Evolutionary conservation across 2,329 filamentous ascomycete species (phyloP), one percentile per base, ranked within the genome.

Genomic region (Clathrospora elynae): DNA sequence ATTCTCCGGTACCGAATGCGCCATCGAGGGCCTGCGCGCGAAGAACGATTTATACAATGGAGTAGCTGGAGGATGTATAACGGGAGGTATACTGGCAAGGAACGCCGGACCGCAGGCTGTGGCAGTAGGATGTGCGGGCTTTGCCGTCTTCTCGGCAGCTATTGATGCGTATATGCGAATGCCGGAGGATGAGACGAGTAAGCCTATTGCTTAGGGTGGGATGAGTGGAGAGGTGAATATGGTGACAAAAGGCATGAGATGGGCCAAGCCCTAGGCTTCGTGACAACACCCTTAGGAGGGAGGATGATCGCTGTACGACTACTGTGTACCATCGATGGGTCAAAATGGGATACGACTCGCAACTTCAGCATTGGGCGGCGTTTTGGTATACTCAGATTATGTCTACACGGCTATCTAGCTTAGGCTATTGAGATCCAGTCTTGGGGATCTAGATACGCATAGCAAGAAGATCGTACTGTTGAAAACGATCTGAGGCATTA

Each of bases 1-100:
- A 13, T 99, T 95, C 75, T 82, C 84, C 11, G 92, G 92, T 26
- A 95, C 93, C 38, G 93, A 99, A 74, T 99, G 93, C 75, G 90
- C 88, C 53, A 90, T 99, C 64, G 93, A 99, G 72, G 91, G 91
- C 0, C 72, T 88, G 61, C 82, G 93, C 19, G 93, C 91, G 14
- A 96, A 95, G 77, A 96, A 97, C 73, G 93, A 97, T 70, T 72
- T 97, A 19, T 82, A 77, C 52, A 99, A 99, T 75, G 90, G 90
- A 40, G 84, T 93, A 4, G 82, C 85, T 4, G 90, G 91, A 0
- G 93, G 93, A 0, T 97, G 92, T 67, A 76, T 96, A 40, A 96
- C 93, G 7, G 93, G 93, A 11, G 93, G 89, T 12, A 87, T 93
- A 40, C 73, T 99, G 52, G 92, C 90, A 33, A 84, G 87, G 51